Evolutionary conservation across 495 filamentous ascomycete species (phyloP).

Genomic region (Daldinia childiae): DNA sequence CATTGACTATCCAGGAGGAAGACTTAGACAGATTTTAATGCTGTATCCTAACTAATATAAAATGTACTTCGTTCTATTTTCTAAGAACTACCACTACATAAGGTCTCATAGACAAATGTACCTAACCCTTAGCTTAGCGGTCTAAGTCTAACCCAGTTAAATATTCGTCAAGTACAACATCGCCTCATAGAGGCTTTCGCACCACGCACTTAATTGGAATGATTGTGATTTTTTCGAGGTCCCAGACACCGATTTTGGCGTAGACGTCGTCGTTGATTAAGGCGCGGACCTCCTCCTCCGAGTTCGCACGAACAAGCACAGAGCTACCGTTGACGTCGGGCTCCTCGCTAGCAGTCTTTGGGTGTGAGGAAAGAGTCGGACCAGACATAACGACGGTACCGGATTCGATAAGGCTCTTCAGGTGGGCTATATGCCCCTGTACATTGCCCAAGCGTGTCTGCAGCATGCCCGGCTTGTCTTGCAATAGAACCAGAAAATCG

Average conservation of each 20-base stretch:
- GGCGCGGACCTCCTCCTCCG: conserved; percentile 25
- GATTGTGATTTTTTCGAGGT: conserved; percentile 27
- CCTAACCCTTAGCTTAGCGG: neutral
- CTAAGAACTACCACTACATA: neutral
- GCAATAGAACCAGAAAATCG: conserved; percentile 36
- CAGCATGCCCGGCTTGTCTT: conserved; percentile 27
- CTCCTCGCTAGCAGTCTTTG: conserved; percentile 12
- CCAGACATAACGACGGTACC: conserved; percentile 37
- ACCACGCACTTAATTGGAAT: conserved; percentile 30
- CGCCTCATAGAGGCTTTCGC: conserved; percentile 34
- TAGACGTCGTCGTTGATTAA: conserved; percentile 27
- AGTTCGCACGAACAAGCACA: conserved; percentile 23
- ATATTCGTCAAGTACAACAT: neutral
- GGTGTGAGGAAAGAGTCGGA: conserved; percentile 29
- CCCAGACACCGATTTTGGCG: conserved; percentile 37
- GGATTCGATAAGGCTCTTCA: conserved; percentile 28
- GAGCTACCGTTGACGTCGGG: conserved; percentile 35
- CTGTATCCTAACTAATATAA: neutral
- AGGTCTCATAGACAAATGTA: neutral
- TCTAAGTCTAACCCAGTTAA: no score
- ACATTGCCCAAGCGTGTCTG: conserved; percentile 23
- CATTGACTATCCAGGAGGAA: neutral
- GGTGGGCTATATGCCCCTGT: conserved; percentile 23
- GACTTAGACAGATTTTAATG: neutral
- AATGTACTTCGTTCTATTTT: neutral